These are phyloP conservation scores for Neopestalotiopsis sp. DNA, from an alignment of 2,329 filamentous ascomycete genomes.

Conservation along the genomic window DNA sequence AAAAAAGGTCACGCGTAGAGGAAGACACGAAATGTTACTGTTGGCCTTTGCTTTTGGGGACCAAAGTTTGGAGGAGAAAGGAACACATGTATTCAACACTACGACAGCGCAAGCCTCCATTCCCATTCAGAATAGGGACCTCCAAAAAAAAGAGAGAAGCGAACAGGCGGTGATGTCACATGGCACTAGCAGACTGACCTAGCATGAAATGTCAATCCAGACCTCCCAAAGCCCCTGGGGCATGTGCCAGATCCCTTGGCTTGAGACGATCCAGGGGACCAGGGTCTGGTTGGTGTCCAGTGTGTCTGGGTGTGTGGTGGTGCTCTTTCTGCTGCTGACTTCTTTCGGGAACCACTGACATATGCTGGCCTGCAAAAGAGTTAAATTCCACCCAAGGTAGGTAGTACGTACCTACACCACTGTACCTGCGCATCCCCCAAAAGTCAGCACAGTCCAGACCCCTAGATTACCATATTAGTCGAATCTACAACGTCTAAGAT, in stretches of 20 bases:
- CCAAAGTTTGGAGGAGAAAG: too few species aligned
- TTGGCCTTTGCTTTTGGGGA: too few species aligned
- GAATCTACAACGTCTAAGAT: background rate
- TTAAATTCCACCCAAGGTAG: background rate
- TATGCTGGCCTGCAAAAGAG: too few species aligned
- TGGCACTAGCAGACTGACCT: background rate
- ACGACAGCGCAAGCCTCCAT: background rate
- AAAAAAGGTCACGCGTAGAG: too few species aligned
- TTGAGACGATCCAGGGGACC: background rate
- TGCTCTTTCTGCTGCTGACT: too few species aligned
- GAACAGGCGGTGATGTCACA: background rate
- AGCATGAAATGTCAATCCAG: background rate
- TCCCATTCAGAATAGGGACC: background rate
- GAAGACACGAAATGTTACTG: too few species aligned
- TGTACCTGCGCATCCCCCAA: background rate
- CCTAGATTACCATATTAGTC: background rate
- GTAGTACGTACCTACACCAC: background rate
- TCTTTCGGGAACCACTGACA: too few species aligned
- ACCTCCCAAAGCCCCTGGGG: background rate
- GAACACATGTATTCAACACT: too few species aligned
- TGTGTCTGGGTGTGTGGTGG: background rate
- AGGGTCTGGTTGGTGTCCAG: background rate
- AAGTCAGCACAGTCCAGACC: background rate
- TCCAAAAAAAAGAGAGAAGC: background rate
- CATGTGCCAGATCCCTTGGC: slow-evolving; percentile 1